Conservation (phyloP, 2,329 filamentous ascomycete species). For the Paecilomyces formosus region DNA sequence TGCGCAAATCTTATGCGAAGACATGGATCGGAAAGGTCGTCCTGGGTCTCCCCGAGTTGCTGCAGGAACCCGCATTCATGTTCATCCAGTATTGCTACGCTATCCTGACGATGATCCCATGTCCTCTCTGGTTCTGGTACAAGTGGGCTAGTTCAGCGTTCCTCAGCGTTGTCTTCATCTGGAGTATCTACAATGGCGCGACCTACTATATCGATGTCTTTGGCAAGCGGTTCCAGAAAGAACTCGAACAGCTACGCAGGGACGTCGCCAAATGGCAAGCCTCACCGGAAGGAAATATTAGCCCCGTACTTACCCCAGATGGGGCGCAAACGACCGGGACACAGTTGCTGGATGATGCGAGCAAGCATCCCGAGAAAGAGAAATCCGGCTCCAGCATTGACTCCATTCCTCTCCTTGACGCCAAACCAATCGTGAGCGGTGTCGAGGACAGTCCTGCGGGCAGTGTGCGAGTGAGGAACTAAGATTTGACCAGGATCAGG, state of each 20-base stretch:
- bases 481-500: not conserved
- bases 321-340: conserved; percentile 12
- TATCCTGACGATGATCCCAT: conserved; percentile 86
- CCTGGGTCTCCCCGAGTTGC: conserved; percentile 61
- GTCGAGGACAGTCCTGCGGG: conserved; percentile 7
- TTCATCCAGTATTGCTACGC: conserved; percentile 89
- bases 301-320: conserved; percentile 21
- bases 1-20: conserved; percentile 83
- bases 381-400: conserved; percentile 20
- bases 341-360: conserved; percentile 12
- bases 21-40: conserved; percentile 84
- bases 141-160: conserved; percentile 71
- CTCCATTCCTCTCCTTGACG: conserved; percentile 29
- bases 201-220: conserved; percentile 99
- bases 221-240: conserved; percentile 92
- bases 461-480: conserved; percentile 18
- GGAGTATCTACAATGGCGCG: conserved; percentile 94
- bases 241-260: conserved; percentile 78
- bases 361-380: conserved; percentile 11
- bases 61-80: conserved; percentile 94
- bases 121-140: conserved; percentile 90
- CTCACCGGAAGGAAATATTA: conserved; percentile 24
- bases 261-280: conserved; percentile 85
- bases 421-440: conserved; percentile 19
- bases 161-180: conserved; percentile 74